Evolutionary conservation across 345 rosid species (phyloP), one percentile per base, ranked within the genome.

Genomic region (Gossypium herbaceum): DNA sequence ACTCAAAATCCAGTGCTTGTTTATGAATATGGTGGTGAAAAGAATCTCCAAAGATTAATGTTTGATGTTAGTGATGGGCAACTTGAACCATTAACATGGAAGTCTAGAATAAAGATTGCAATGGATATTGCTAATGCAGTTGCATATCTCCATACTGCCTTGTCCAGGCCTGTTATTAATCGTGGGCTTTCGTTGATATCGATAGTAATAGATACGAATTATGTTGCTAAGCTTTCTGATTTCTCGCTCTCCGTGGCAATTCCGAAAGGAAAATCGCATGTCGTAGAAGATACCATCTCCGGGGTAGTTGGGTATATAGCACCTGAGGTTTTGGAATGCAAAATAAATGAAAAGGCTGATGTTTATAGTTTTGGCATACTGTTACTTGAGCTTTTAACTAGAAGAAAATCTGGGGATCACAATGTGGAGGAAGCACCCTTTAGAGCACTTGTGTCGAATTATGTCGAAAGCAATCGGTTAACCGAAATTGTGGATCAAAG

Each of bases 131-230:
- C 58, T 0, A 68, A 50, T 68, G 72, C 43, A 8, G 58, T 68
- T 15, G 57, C 72, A 48, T 68, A 68, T 68, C 72, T 68, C 19
- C 72, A 68, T 50, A 68, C 58, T 68, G 72, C 72, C 25, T 50
- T 68, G 72, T 50, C 72, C 17, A 68, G 72, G 1, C 72, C 72
- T 15, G 41, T 50, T 15, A 68, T 68, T 48, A 17, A 68, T 48
- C 43, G 24, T 25, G 72, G 72, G 25, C 72, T 68, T 50, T 68
- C 72, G 5, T 57, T 68, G 25, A 9, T 68, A 25, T 68, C 72
- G 7, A 25, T 69, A 50, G 72, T 69, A 15, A 16, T 69, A 27
- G 73, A 50, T 69, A 15, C 59, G 11, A 50, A 69, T 27, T 9
- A 8, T 50, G 73, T 69, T 50, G 73, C 58, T 25, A 69, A 27